Evolutionary conservation across 768 basidiomycete species (phyloP), one percentile per base, ranked within the genome.

Genomic region (Termitomyces sp.): DNA sequence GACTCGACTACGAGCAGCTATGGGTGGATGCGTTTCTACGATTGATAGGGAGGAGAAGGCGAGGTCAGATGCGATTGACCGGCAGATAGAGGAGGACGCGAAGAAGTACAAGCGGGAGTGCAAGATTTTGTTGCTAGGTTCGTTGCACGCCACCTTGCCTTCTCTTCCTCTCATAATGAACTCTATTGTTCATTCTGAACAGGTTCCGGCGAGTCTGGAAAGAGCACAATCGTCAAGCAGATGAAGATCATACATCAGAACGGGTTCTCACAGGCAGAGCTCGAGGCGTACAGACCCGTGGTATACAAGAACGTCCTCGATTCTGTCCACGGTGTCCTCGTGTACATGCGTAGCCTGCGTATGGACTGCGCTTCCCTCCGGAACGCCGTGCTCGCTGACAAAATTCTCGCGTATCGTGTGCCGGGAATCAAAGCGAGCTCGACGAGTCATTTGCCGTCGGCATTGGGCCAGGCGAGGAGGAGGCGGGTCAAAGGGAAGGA

Each of bases 231-330:
- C 62, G 93, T 97, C 36, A 98, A 98, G 70, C 95, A 98, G 72
- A 97, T 98, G 95, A 97, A 96, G 80, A 95, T 98, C 57, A 95
- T 98, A 49, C 91, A 98, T 71, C 91, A 96, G 71, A 86, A 88
- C 60, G 95, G 95, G 13, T 98, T 94, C 74, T 83, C 87, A 2
- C 72, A 74, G 8, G 82, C 88, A 0, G 94, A 97, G 70, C 83
- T 93, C 27, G 78, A 87, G 59, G 79, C 84, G 3, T 96, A 85
- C 76, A 79, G 89, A 20, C 82, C 86, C 0, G 87, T 88, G 32
- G 86, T 98, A 48, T 93, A 89, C 74, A 85, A 86, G 65, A 91
- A 96, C 70, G 86, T 95, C 4, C 77, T 96, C 60, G 95, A 98
- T 62, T 91, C 88, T 5, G 94, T 91, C 0, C 91, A 95, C 64